Evolutionary conservation across 2,329 filamentous ascomycete genomes (phyloP).

Genomic region (Epichloe aotearoae): DNA sequence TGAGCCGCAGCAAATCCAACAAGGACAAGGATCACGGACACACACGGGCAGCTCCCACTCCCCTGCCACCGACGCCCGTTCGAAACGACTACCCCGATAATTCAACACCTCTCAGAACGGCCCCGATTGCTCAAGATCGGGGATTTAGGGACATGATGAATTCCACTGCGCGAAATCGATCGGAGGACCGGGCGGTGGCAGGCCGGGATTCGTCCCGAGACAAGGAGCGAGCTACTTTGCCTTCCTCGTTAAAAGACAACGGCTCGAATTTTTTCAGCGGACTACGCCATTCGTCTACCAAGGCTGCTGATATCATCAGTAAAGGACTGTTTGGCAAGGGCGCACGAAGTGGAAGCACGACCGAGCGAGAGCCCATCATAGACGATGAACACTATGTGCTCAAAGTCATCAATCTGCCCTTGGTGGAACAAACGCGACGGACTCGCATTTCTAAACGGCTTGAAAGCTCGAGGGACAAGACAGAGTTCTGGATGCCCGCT

Average conservation of each 20-base stretch:
- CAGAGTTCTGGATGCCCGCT: conserved; percentile 97
- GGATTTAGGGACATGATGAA: conserved; percentile 55
- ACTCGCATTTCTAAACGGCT: conserved; percentile 85
- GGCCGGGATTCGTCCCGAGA: conserved; percentile 33
- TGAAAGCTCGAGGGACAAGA: conserved; percentile 83
- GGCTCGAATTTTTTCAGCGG: conserved; percentile 57
- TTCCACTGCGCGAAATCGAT: conserved; percentile 54
- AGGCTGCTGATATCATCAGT: conserved; percentile 67
- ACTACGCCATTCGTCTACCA: conserved; percentile 57
- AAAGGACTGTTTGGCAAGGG: conserved; percentile 75
- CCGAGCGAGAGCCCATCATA: conserved; percentile 48
- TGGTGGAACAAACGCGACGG: conserved; percentile 79
- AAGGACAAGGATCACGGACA: conserved; percentile 35
- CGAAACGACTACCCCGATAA: conserved; percentile 18
- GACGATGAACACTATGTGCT: conserved; percentile 76
- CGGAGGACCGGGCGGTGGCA: conserved; percentile 49
- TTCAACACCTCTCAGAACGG: conserved; percentile 38
- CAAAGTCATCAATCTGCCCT: conserved; percentile 72
- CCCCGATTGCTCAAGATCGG: conserved; percentile 52
- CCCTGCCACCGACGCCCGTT: conserved; percentile 11
- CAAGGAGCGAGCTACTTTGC: conserved; percentile 35
- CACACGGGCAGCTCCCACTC: conserved; percentile 21
- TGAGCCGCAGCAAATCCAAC: conserved; percentile 38
- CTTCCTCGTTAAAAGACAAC: conserved; percentile 45
- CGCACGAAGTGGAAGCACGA: conserved; percentile 56